These are phyloP conservation scores for Puccinia novopanici DNA, from an alignment of 1,284 basidiomycete species.

Conservation along the genomic window DNA sequence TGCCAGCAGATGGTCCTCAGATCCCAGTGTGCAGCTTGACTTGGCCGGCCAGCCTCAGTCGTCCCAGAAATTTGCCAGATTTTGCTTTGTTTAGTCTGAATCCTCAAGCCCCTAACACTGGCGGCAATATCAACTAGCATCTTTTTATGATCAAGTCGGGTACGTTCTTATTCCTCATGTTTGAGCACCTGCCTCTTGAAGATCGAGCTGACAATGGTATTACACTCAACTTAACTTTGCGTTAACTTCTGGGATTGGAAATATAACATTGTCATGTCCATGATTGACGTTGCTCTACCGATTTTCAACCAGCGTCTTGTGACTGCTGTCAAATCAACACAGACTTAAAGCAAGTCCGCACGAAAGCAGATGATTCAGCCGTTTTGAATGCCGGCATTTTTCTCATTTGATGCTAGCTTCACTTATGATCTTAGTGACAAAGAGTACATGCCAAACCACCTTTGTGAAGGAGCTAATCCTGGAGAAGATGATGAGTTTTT, in stretches of 20 bases:
- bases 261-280: conserved; percentile 89
- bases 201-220: conserved; percentile 88
- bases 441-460: conserved; percentile 19
- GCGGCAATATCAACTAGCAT: conserved; percentile 52
- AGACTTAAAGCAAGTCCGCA: conserved; percentile 30
- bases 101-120: too few species aligned
- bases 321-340: conserved; percentile 5
- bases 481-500: conserved; percentile 69
- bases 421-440: conserved; percentile 42
- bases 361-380: conserved; percentile 35
- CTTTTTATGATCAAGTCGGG: conserved; percentile 59
- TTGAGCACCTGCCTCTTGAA: conserved; percentile 91
- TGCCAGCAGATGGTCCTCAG: conserved; percentile 70
- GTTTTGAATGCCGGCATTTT: conserved; percentile 42
- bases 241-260: conserved; percentile 95
- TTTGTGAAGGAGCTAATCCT: conserved; percentile 54
- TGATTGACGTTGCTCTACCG: conserved; percentile 89
- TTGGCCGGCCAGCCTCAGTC: conserved; percentile 9
- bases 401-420: conserved; percentile 48
- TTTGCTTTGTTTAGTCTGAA: conserved; percentile 7
- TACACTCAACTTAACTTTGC: conserved; percentile 75
- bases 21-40: conserved; percentile 63
- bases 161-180: conserved; percentile 89
- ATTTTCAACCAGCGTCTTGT: conserved; percentile 63
- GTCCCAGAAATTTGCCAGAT: conserved; percentile 16